phyloP scores from a whole-genome alignment of 2,329 filamentous ascomycete species.

The Pseudogymnoascus sp. region DNA sequence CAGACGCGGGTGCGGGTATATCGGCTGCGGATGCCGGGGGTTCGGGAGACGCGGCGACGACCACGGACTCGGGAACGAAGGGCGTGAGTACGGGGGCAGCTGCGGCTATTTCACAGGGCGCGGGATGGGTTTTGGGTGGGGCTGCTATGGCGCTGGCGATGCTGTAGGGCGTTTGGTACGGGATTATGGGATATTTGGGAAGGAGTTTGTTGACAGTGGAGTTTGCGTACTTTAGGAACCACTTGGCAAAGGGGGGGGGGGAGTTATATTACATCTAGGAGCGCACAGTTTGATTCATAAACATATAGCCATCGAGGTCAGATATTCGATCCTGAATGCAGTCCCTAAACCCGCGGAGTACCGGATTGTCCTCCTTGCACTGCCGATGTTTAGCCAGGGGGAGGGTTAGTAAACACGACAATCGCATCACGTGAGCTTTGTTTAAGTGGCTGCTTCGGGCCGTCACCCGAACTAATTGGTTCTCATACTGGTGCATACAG shows the following conservation, averaged over 20 bases:
- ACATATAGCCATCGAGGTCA: background rate
- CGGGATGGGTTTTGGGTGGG: conserved; percentile 15
- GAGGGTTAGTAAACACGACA: background rate
- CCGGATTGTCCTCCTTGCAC: background rate
- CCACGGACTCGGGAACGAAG: background rate
- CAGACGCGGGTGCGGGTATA: conserved; percentile 4
- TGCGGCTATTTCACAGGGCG: conserved; percentile 11
- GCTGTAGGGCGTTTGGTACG: conserved; percentile 4
- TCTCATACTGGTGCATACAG: background rate
- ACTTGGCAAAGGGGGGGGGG: background rate
- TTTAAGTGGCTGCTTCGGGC: background rate
- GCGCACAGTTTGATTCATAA: background rate
- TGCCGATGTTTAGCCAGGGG: background rate
- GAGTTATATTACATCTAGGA: background rate
- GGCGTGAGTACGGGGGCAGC: conserved; percentile 11
- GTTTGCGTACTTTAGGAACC: background rate
- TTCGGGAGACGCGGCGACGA: background rate
- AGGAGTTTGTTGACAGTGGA: background rate
- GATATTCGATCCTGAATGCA: background rate
- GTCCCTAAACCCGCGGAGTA: background rate
- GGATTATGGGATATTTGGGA: background rate
- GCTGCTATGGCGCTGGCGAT: conserved; percentile 14
- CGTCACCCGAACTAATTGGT: background rate
- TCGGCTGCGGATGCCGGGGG: conserved; percentile 3
- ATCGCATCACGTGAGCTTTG: background rate